These are phyloP conservation scores for Neofusicoccum ribis DNA, from an alignment of 2,329 filamentous ascomycete genomes.

Conservation along the genomic window DNA sequence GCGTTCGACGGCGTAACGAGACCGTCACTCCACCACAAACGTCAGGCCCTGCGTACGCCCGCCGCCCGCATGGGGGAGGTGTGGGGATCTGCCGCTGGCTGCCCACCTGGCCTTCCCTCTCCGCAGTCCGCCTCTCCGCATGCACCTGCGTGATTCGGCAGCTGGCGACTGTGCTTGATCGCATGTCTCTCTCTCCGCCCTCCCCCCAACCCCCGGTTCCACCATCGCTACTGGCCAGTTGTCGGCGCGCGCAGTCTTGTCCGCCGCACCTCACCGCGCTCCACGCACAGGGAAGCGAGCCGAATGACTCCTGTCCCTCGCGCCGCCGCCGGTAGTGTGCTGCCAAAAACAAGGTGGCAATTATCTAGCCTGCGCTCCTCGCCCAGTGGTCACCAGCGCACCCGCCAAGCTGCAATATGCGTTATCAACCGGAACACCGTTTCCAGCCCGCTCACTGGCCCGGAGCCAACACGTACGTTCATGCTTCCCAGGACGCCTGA, in stretches of 20 bases:
- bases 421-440: constrained; percentile 1
- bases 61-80: not conserved
- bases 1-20: not conserved
- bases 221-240: not conserved
- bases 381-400: not conserved
- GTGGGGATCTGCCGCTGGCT: not conserved
- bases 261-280: not conserved
- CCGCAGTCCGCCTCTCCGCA: not conserved
- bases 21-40: constrained; percentile 4
- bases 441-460: not conserved
- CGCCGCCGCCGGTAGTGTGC: too few species aligned
- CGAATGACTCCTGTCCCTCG: too few species aligned
- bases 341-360: not conserved
- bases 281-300: too few species aligned
- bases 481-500: not conserved
- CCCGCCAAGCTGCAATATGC: too few species aligned
- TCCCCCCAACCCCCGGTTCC: not conserved
- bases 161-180: not conserved
- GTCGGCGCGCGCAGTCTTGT: not conserved
- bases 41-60: not conserved
- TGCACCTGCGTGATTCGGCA: constrained; percentile 9
- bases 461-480: not conserved
- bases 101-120: not conserved
- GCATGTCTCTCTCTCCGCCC: not conserved
- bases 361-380: not conserved